A percentile compares a stretch with the other conserved stretches of the same genome.
These are phyloP conservation scores for Fistulifera pelliculosa DNA, from an alignment of 108 stramenopile genomes.

Conservation along the genomic window DNA sequence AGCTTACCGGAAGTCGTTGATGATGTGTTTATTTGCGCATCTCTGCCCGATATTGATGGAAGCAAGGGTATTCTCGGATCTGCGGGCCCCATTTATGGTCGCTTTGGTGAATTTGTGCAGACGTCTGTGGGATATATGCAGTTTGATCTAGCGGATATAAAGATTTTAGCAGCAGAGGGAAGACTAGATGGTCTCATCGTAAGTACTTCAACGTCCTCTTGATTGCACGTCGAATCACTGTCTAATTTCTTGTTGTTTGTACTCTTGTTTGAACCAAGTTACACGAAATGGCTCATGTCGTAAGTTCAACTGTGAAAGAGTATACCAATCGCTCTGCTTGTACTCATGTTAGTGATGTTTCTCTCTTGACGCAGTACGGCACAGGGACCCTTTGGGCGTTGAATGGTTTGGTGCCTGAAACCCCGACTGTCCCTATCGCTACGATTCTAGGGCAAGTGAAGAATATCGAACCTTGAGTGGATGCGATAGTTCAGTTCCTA, in stretches of 20 bases:
- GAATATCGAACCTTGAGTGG: conserved; percentile 1
- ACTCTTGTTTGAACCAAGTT: not conserved
- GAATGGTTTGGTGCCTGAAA: not conserved
- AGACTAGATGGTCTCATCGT: not conserved
- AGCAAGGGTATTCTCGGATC: not conserved
- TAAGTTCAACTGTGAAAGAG: not conserved
- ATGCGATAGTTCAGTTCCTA: conserved; percentile 6
- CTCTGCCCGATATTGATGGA: not conserved
- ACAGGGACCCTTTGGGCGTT: not conserved
- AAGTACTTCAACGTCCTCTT: no score
- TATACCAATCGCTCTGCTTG: not conserved
- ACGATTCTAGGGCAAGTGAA: not conserved
- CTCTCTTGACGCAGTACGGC: not conserved
- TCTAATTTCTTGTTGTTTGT: not conserved
- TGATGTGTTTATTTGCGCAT: not conserved
- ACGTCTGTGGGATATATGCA: not conserved
- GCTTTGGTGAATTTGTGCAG: not conserved
- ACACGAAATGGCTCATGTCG: conserved; percentile 2
- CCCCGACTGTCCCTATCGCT: not conserved
- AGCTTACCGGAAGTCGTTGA: not conserved
- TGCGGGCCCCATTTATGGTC: not conserved
- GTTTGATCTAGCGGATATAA: not conserved
- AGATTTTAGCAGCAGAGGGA: not conserved
- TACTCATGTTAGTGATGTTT: not conserved
- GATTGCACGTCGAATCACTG: no score